Evolutionary conservation across 2,329 filamentous ascomycete genomes (phyloP).

Genomic region (Aspergillus unguis): DNA sequence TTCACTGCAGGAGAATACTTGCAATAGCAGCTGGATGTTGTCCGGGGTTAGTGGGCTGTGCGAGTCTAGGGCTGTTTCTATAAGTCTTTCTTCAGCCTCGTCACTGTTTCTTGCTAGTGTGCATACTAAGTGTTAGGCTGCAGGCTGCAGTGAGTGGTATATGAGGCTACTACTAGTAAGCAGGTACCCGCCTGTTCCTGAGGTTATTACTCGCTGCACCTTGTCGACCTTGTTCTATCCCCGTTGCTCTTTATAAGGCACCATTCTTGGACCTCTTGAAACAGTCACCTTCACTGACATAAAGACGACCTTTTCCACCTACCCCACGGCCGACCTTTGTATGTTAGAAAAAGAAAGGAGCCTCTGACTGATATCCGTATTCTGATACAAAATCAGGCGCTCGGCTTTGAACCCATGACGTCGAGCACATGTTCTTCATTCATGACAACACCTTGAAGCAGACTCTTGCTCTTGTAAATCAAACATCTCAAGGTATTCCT

Average conservation of each 20-base stretch:
- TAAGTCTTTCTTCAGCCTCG: neutral
- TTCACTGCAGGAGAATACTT: neutral
- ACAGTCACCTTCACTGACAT: neutral
- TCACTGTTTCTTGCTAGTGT: neutral
- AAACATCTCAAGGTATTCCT: conserved; percentile 10
- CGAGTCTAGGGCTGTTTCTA: conserved; percentile 3
- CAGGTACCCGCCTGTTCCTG: conserved; percentile 7
- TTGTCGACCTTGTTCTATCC: neutral
- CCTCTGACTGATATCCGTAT: neutral
- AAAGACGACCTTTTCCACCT: neutral
- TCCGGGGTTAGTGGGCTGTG: conserved; percentile 5
- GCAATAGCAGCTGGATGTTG: neutral
- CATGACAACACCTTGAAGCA: conserved; percentile 15
- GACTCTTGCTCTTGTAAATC: neutral
- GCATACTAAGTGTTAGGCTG: conserved; percentile 3
- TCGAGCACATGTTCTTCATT: conserved; percentile 21
- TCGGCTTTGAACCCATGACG: conserved; percentile 23
- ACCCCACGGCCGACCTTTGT: neutral
- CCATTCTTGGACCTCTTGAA: conserved; percentile 1
- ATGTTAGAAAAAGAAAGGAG: conserved; percentile 1
- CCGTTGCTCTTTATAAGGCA: neutral
- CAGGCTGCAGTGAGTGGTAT: neutral
- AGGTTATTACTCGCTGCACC: neutral
- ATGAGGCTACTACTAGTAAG: conserved; percentile 1
- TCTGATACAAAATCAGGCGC: conserved; percentile 24